These are phyloP conservation scores for Podospora bellae-mahoneyi DNA, from an alignment of 495 filamentous ascomycete species.

Conservation along the genomic window DNA sequence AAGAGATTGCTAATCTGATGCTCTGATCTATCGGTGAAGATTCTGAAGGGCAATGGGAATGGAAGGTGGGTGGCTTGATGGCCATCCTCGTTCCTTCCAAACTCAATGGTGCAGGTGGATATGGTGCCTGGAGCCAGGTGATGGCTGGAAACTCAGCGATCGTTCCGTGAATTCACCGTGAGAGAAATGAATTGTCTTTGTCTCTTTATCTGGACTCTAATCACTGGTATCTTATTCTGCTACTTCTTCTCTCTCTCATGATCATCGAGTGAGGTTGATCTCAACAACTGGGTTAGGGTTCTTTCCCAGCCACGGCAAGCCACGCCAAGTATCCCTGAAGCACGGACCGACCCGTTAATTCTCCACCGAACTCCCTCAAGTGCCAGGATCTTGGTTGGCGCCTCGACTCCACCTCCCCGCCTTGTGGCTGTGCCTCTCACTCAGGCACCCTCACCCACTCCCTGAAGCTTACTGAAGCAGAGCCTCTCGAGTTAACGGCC, in stretches of 20 bases:
- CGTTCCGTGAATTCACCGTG: background rate
- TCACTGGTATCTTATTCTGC: no score
- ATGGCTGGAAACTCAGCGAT: background rate
- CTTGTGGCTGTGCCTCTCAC: conserved; percentile 6
- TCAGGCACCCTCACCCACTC: background rate
- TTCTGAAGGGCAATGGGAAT: no score
- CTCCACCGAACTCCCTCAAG: background rate
- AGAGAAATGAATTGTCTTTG: background rate
- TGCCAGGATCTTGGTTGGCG: background rate
- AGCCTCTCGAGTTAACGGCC: background rate
- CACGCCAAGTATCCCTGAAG: conserved; percentile 1
- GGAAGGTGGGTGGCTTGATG: no score
- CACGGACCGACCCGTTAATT: background rate
- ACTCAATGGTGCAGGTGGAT: background rate
- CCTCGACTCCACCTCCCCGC: conserved; percentile 14
- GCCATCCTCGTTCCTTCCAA: background rate
- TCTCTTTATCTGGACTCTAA: no score
- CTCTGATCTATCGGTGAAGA: background rate
- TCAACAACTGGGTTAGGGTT: background rate
- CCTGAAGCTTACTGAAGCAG: background rate
- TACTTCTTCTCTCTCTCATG: background rate
- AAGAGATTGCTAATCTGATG: background rate
- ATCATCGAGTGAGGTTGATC: background rate
- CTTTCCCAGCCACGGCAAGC: background rate
- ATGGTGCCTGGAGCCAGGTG: no score